Percentiles rank a stretch among this genome's conserved stretches.
Evolutionary conservation across 108 stramenopile genomes (phyloP).

Genomic region (Cyclotella kingstonii): DNA sequence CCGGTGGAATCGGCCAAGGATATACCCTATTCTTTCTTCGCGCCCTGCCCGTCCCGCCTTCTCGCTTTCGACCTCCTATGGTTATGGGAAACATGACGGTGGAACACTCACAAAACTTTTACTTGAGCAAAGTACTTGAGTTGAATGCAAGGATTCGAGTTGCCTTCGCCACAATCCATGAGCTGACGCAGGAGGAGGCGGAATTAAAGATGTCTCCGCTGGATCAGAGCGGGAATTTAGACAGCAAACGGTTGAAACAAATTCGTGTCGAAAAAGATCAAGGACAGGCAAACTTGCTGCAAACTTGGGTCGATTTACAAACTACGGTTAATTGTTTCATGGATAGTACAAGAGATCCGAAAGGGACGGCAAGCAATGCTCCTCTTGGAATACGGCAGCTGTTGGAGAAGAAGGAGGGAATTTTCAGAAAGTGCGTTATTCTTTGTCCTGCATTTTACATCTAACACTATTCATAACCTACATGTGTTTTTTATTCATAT

Average conservation of each 20-base stretch:
- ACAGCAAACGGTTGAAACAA: constrained; percentile 22
- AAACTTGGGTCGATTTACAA: constrained; percentile 92
- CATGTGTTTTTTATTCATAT: not conserved
- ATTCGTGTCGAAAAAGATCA: constrained; percentile 40
- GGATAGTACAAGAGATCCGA: constrained; percentile 92
- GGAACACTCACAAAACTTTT: constrained; percentile 95
- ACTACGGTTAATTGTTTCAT: constrained; percentile 94
- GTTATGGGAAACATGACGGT: constrained; percentile 82
- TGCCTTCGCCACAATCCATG: constrained; percentile 29
- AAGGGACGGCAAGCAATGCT: constrained; percentile 35
- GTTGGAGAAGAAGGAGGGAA: constrained; percentile 98
- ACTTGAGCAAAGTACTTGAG: constrained; percentile 81
- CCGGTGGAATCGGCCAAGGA: constrained; percentile 47
- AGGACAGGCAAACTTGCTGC: constrained; percentile 56
- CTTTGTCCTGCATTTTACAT: not conserved
- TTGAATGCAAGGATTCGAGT: constrained; percentile 68
- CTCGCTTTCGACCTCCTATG: constrained; percentile 95
- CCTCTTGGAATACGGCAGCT: constrained; percentile 90
- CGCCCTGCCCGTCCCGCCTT: constrained; percentile 90
- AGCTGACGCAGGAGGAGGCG: constrained; percentile 32
- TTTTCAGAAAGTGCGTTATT: constrained; percentile 80
- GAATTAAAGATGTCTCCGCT: constrained; percentile 17
- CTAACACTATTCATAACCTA: not conserved
- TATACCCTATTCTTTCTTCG: constrained; percentile 87
- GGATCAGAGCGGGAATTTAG: not conserved